Evolutionary conservation across 108 stramenopile species (phyloP).

Genomic region (Cyclostephanos invisitatus): DNA sequence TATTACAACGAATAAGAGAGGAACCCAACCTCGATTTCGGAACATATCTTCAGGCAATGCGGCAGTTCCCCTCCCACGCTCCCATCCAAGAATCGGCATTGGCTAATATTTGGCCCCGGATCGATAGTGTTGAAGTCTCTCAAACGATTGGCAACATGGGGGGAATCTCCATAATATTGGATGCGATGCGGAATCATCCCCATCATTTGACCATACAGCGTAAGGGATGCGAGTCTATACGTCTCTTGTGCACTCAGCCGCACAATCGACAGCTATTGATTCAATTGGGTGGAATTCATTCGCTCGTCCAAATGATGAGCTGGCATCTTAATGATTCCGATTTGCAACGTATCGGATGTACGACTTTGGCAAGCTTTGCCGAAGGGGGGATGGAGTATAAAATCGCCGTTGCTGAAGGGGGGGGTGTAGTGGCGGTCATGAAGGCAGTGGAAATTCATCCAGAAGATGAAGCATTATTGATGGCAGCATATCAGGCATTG

Average conservation of each 20-base stretch:
- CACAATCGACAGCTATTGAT: conserved; percentile 33
- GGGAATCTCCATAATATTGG: conserved; percentile 42
- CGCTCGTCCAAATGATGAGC: conserved; percentile 31
- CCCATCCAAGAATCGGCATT: conserved; percentile 51
- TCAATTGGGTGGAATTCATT: conserved; percentile 26
- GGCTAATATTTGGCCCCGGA: conserved; percentile 53
- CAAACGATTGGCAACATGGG: conserved; percentile 27
- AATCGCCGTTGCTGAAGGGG: conserved; percentile 42
- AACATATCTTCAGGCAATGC: conserved; percentile 39
- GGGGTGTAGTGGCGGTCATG: conserved; percentile 50
- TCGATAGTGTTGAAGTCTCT: conserved; percentile 47
- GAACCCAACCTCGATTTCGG: conserved; percentile 28
- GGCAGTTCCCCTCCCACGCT: conserved; percentile 33
- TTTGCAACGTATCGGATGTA: conserved; percentile 32
- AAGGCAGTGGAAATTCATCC: conserved; percentile 51
- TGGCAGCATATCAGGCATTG: conserved; percentile 46
- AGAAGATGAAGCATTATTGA: conserved; percentile 40
- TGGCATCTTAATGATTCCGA: conserved; percentile 30
- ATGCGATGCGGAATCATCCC: conserved; percentile 57
- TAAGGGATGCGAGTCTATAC: conserved; percentile 44
- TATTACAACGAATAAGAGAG: conserved; percentile 31
- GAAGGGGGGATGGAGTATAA: conserved; percentile 48
- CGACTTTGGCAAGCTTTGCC: conserved; percentile 29
- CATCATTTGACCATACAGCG: conserved; percentile 27
- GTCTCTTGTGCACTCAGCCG: conserved; percentile 36